Evolutionary conservation across 2,329 filamentous ascomycete species (phyloP), one percentile per base, ranked within the genome.

Genomic region (Phialophora tarda): DNA sequence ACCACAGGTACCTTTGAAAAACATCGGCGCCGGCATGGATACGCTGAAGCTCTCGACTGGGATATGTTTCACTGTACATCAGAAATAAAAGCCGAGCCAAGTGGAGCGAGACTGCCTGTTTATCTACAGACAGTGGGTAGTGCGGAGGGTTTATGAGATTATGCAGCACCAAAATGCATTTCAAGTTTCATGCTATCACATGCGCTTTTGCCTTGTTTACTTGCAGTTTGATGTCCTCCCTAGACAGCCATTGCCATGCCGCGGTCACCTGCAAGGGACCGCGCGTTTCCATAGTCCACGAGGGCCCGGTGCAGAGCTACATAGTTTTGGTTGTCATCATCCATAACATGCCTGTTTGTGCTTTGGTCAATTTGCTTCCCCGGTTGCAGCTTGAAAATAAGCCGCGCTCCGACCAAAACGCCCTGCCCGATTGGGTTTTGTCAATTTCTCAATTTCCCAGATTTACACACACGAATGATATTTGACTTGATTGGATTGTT

Each of bases 121-220:
- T 12, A 17, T 32, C n/a, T 17, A 24, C 24, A 51, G 34, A 41
- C 17, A 14, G 38, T 14, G 30, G 28, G 11, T 26, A 24, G 12
- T 17, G 57, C 30, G 26, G 41, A 41, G 53, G 10, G 55, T 28
- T 48, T 59, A 59, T 44, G 62, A 59, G 62, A 28, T 59, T 64
- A 64, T 64, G 62, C 44, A 59, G 62, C 62, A 21, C 76, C 86
- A 21, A 81, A 80, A 53, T 54, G 30, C 8, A 8, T 21, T 53
- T 61, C 32, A 24, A 59, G 23, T 50, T 50, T 66, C 11, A 21
- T 88, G 41, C 24, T 44, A 44, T 44, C 38, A 44, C 17, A 44
- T 44, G 17, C 38, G 6, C 38, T 44, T n/a, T 44, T 44, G 17
- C 38, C 38, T 7, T 44, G 17, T n/a, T 17, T 41, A 8, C 17